phyloP scores from a whole-genome alignment of 1,139 yeast species.

The Cylindricascospora bacillispora region DNA sequence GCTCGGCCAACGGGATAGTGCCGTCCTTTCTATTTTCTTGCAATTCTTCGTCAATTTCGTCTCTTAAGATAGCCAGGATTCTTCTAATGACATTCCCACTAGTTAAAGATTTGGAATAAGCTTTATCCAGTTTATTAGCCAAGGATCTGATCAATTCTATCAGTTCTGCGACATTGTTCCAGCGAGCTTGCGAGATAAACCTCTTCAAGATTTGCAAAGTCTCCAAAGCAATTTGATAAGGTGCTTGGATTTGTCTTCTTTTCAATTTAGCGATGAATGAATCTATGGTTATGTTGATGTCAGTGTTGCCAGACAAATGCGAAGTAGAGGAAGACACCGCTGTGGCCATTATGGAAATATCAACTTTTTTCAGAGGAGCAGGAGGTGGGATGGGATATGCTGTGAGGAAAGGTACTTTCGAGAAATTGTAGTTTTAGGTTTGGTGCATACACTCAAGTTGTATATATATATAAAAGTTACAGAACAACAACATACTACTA shows the following conservation, averaged over 20 bases:
- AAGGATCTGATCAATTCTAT: conserved; percentile 55
- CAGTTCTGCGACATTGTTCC: conserved; percentile 67
- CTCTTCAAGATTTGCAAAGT: conserved; percentile 81
- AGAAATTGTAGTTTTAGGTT: no score
- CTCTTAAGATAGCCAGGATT: conserved; percentile 76
- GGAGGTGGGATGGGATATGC: no score
- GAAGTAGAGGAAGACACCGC: conserved; percentile 4
- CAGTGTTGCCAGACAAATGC: conserved; percentile 6
- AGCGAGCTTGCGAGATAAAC: conserved; percentile 79
- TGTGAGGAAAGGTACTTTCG: no score
- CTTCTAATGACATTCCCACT: conserved; percentile 88
- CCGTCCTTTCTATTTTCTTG: conserved; percentile 16
- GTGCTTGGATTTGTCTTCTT: conserved; percentile 27
- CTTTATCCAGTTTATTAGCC: conserved; percentile 45
- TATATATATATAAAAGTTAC: no score
- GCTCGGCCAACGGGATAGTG: conserved; percentile 29
- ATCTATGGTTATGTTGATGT: conserved; percentile 28
- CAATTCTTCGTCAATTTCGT: conserved; percentile 55
- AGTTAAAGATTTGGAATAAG: conserved; percentile 70
- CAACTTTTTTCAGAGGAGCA: no score
- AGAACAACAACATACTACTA: no score
- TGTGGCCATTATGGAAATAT: no score
- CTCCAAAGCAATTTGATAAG: conserved; percentile 69
- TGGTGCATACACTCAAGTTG: no score
- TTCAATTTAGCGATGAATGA: conserved; percentile 29